phyloP scores from a whole-genome alignment of 768 basidiomycete genomes.

The Tulasnella sp. region DNA sequence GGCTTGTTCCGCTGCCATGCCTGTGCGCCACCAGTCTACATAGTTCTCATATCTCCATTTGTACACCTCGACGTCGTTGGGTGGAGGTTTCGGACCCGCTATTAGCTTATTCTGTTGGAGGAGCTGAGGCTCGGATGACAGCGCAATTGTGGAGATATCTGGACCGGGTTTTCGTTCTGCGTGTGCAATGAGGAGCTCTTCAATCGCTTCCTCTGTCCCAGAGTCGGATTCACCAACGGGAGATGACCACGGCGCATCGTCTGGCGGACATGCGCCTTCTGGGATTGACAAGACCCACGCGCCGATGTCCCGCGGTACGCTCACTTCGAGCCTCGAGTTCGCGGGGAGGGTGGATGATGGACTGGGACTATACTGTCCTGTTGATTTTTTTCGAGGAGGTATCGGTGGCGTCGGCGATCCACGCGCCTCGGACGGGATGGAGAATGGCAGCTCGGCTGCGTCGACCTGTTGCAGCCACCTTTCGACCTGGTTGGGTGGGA shows the following conservation, averaged over 20 bases:
- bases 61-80: conserved; percentile 6
- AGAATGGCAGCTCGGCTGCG: background rate
- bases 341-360: background rate
- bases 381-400: background rate
- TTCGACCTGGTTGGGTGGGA: conserved; percentile 5
- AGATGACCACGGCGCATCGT: background rate
- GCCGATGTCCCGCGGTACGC: conserved; percentile 1
- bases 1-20: conserved; percentile 4
- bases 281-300: background rate
- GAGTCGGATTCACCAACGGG: background rate
- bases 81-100: background rate
- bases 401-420: background rate
- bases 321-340: background rate
- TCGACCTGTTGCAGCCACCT: conserved; percentile 6
- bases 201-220: background rate
- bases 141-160: background rate
- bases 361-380: background rate
- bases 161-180: conserved; percentile 1
- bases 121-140: background rate
- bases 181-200: background rate
- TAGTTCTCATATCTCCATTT: conserved; percentile 15
- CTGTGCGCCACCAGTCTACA: conserved; percentile 13
- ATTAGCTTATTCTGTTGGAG: background rate
- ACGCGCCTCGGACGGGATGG: background rate
- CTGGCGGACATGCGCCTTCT: background rate